phyloP scores from a whole-genome alignment of 2,329 filamentous ascomycete species.

The Claviceps capensis region DNA sequence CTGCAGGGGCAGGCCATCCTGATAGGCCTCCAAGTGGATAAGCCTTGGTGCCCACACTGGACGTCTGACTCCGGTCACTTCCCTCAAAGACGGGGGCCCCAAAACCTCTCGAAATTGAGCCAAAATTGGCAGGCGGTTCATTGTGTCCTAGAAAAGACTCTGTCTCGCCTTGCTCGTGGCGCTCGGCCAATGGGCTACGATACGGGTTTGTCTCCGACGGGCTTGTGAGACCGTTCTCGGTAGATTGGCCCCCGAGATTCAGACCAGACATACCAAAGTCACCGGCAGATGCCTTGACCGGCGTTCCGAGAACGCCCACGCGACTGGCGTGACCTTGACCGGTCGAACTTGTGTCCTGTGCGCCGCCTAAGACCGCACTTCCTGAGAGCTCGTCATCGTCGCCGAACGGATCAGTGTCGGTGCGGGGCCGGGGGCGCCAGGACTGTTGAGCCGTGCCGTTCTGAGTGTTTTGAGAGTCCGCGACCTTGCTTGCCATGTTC shows the following conservation, averaged over 20 bases:
- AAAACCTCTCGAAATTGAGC: constrained; percentile 38
- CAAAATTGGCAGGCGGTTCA: constrained; percentile 36
- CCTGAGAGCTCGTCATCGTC: constrained; percentile 50
- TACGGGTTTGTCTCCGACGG: constrained; percentile 95
- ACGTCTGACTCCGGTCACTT: constrained; percentile 86
- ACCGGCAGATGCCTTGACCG: constrained; percentile 37
- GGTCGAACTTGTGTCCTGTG: constrained; percentile 49
- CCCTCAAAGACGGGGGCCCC: constrained; percentile 44
- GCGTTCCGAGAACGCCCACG: constrained; percentile 35
- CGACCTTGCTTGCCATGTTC: constrained; percentile 37
- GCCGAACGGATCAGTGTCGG: constrained; percentile 67
- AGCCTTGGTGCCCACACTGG: constrained; percentile 67
- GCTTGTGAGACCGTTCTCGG: constrained; percentile 60
- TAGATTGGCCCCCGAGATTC: constrained; percentile 42
- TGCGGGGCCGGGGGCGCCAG: constrained; percentile 48
- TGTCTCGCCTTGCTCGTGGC: constrained; percentile 49
- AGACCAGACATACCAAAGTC: constrained; percentile 52
- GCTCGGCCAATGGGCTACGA: constrained; percentile 73
- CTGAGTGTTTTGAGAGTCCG: constrained; percentile 31
- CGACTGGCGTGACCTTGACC: constrained; percentile 18
- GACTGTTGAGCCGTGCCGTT: constrained; percentile 27
- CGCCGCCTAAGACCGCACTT: constrained; percentile 61
- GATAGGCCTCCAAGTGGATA: constrained; percentile 53
- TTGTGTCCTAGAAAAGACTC: constrained; percentile 31
- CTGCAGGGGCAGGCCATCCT: constrained; percentile 46